Base-by-base conservation (phyloP, 2,329 filamentous ascomycete species). In the Monosporascus sp. region DNA sequence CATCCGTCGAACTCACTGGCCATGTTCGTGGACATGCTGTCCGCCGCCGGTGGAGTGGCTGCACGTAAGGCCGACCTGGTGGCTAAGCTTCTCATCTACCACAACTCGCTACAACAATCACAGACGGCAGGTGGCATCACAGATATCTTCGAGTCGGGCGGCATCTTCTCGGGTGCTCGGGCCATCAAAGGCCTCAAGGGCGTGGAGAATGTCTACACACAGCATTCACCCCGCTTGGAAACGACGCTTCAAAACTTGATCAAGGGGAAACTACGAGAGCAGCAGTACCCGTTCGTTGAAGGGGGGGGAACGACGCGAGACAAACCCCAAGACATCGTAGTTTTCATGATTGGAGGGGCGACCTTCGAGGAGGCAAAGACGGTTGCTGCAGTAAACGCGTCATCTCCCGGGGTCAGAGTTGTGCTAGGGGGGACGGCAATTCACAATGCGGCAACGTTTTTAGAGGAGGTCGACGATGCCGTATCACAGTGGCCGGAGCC, bases 311-410 rank as follows among this genome's bases (percentile, higher is more conserved):
- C 89, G 14, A 97, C 91, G 11, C 83, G 88, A 57, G 95, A 99
- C 66, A 97, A 97, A 69, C 94, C 94, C 4, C 94, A 99, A 68
- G 95, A 99, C 67, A 88, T 99, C 41, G 83, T 99, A 44, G 83
- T 99, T 7, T 99, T 99, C 67, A 92, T 99, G 65, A 79, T 97
- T 24, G 94, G 94, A 6, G 94, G 94, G 3, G 85, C 88, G 18
- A 99, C 94, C 0, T 99, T 97, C 65, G 94, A 99, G 70, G 94
- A 99, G 70, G 92, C 94, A 6, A 97, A 96, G 74, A 91, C 90
- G 79, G 84, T 97, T 39, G 90, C 94, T n/a, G 85, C 92, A 60
- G 85, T 99, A 54, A 99, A 99, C 72, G 91, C 91, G 18, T 90
- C 87, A 53, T 89, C 89, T 11, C 92, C 92, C 0, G 94, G 94